Percentiles rank a stretch among this genome's conserved stretches.
Evolutionary conservation across 2,329 filamentous ascomycete genomes (phyloP).

Genomic region (Zopfia rhizophila): DNA sequence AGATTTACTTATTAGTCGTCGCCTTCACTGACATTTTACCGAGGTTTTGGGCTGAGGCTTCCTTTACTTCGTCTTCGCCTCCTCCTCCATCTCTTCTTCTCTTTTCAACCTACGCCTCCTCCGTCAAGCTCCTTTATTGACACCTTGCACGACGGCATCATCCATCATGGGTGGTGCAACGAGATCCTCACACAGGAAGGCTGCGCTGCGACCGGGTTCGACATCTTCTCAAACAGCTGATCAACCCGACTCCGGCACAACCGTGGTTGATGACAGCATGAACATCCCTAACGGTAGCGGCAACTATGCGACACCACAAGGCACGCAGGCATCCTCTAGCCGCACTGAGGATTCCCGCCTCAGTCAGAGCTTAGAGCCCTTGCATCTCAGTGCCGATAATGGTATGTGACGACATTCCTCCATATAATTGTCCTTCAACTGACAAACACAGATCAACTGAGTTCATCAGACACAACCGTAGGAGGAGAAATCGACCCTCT

Average conservation of each 20-base stretch:
- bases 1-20: no score
- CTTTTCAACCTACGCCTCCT: not conserved
- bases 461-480: not conserved
- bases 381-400: slow-evolving; percentile 9
- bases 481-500: slow-evolving; percentile 53
- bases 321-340: slow-evolving; percentile 1
- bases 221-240: slow-evolving; percentile 1
- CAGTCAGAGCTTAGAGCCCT: slow-evolving; percentile 17
- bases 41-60: no score
- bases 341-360: slow-evolving; percentile 18
- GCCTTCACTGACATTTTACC: no score
- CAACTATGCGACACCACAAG: slow-evolving; percentile 2
- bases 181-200: slow-evolving; percentile 1
- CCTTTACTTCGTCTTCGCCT: not conserved
- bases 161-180: slow-evolving; percentile 19
- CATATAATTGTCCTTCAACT: not conserved
- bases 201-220: not conserved
- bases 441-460: not conserved
- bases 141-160: no score
- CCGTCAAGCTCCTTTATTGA: no score
- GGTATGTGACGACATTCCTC: no score
- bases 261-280: slow-evolving; percentile 10
- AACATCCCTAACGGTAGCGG: not conserved
- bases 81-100: slow-evolving; percentile 6
- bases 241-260: slow-evolving; percentile 11